These are phyloP conservation scores for Blastomyces parvus DNA, from an alignment of 2,329 filamentous ascomycete genomes.

Conservation along the genomic window DNA sequence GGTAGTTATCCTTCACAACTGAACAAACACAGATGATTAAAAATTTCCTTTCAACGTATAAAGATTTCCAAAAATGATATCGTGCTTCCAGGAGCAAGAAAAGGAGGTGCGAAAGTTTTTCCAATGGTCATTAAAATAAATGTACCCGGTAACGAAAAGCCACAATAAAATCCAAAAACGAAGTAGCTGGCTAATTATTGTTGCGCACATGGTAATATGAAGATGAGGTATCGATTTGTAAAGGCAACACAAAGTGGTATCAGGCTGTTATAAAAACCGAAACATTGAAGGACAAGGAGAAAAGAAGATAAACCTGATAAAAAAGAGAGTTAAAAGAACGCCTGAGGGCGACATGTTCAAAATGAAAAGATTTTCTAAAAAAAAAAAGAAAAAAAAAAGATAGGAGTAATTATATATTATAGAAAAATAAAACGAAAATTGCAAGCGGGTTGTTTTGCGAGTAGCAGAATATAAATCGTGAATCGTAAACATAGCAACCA, in stretches of 20 bases:
- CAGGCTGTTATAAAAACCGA: background rate
- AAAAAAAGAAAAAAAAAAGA: too few relatives aligned
- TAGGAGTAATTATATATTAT: background rate
- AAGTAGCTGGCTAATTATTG: background rate
- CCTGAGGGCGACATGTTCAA: background rate
- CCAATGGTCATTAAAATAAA: background rate
- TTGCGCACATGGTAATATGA: background rate
- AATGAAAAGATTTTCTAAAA: background rate
- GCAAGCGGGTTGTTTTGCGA: background rate
- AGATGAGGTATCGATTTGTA: background rate
- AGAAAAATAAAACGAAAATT: background rate
- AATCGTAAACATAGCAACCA: background rate
- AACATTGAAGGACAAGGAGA: background rate
- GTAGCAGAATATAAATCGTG: background rate
- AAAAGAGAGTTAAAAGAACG: background rate
- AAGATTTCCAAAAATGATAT: background rate
- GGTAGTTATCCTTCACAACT: background rate
- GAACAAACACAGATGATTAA: background rate
- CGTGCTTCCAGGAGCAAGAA: background rate
- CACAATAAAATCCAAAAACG: background rate
- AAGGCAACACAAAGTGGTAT: background rate
- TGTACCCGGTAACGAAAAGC: background rate
- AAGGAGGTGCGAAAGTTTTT: too few relatives aligned
- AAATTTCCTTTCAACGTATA: background rate
- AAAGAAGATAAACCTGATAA: background rate